Base-by-base conservation (phyloP, 805 yeast species). In the Wickerhamomyces sydowiorum region DNA sequence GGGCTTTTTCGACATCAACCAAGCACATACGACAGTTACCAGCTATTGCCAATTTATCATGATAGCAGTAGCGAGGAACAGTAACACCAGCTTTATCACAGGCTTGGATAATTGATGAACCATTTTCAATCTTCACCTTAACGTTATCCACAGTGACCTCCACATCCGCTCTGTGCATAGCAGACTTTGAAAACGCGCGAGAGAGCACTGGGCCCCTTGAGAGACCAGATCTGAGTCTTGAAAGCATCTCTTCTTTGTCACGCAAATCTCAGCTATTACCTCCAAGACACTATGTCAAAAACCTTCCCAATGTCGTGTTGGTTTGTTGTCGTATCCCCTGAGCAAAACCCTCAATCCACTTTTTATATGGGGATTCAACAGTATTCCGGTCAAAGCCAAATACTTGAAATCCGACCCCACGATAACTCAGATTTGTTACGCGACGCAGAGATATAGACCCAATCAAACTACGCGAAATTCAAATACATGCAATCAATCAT, bases 21-120 rank as follows among this genome's bases (percentile, higher is more conserved):
- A 86, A 75, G 62, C 96, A 86, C 96, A 86, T 86, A 65, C 96
- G 82, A 65, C 96, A 86, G 69, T 86, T 87, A 60, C 96, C 96
- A 12, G 96, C 96, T 59, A 86, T 77, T 28, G 95, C 90, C 51
- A 87, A 75, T 65, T 86, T 86, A 58, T 87, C 96, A 66, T 87
- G 96, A 73, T 84, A 87, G 67, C 96, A 87, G 71, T 87, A 87
- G 52, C 96, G 76, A 33, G 96, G 96, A 39, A 87, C 82, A 45
- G 82, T 73, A 34, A 86, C 90, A 43, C 96, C 96, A 32, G 95
- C 95, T 66, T 82, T 81, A 59, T 87, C 95, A 50, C 91, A 88
- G 39, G 96, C 96, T 67, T 87, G 96, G 59, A 87, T 86, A 48
- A 87, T 81, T 17, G 95, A 82, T 35, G 95, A 77, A 2, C 95